Evolutionary conservation across 148 eudicot species (phyloP).

Genomic region (Rhododendron griersonianum): DNA sequence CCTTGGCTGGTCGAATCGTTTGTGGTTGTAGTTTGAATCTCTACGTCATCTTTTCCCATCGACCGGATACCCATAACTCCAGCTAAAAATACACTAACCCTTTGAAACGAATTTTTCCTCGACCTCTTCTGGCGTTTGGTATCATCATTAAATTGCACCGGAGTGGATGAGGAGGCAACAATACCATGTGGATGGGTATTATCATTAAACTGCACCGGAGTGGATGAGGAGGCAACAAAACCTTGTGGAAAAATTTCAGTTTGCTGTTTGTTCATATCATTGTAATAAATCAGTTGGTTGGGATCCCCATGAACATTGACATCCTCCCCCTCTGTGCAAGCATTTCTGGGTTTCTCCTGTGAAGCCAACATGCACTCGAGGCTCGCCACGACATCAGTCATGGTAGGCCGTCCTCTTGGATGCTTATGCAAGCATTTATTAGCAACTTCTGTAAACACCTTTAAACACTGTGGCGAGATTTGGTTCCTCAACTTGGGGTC

Average conservation of each 20-base stretch:
- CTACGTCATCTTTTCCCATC: background rate
- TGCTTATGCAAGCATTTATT: background rate
- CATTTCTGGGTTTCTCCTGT: background rate
- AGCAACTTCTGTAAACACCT: background rate
- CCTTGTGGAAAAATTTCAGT: background rate
- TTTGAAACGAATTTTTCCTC: background rate
- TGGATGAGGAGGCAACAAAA: background rate
- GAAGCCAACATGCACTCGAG: background rate
- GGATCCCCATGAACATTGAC: background rate
- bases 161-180: background rate
- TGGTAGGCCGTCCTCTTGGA: background rate
- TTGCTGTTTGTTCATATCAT: background rate
- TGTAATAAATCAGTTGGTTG: background rate
- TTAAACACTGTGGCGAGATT: background rate
- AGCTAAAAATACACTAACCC: background rate
- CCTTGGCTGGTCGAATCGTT: background rate
- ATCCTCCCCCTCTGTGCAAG: background rate
- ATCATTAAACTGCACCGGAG: background rate
- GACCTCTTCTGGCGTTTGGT: background rate
- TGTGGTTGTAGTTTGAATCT: background rate
- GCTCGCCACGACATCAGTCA: background rate
- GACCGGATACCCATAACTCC: background rate
- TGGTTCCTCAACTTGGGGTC: background rate
- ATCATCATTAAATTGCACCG: background rate
- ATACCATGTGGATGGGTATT: background rate